These are phyloP conservation scores for Apiospora koreana DNA, from an alignment of 2,329 filamentous ascomycete species.

Conservation along the genomic window DNA sequence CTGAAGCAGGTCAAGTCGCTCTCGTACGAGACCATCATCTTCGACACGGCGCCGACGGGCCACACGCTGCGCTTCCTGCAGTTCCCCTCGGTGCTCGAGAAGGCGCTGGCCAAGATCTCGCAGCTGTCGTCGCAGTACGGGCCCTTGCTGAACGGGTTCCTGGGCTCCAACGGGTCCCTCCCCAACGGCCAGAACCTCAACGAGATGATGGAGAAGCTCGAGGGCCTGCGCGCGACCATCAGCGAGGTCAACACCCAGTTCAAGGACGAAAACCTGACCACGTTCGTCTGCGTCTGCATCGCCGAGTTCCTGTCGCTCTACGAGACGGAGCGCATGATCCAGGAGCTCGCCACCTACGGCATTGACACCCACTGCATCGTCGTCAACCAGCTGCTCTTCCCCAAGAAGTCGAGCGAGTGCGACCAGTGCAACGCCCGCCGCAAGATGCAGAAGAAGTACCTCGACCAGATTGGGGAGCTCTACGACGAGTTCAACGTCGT, in stretches of 20 bases:
- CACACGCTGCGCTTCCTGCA: slow-evolving; percentile 98
- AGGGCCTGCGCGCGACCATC: slow-evolving; percentile 89
- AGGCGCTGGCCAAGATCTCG: slow-evolving; percentile 95
- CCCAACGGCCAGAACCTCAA: slow-evolving; percentile 92
- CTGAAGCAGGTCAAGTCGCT: slow-evolving; percentile 99
- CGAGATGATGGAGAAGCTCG: slow-evolving; percentile 93
- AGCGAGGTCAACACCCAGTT: slow-evolving; percentile 96
- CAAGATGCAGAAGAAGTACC: slow-evolving; percentile 99
- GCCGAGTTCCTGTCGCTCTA: slow-evolving; percentile 95
- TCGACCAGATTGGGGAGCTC: slow-evolving; percentile 97
- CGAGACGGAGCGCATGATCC: slow-evolving; percentile 99
- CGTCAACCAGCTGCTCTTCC: slow-evolving; percentile 96
- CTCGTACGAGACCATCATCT: slow-evolving; percentile 98
- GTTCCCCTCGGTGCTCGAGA: slow-evolving; percentile 97
- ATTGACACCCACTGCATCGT: slow-evolving; percentile 98
- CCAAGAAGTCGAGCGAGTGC: slow-evolving; percentile 79
- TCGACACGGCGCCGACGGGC: slow-evolving; percentile 96
- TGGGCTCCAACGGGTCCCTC: slow-evolving; percentile 73
- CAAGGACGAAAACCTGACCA: slow-evolving; percentile 93
- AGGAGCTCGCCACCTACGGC: slow-evolving; percentile 88
- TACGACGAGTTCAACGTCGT: slow-evolving; percentile 99
- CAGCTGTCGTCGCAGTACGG: slow-evolving; percentile 94
- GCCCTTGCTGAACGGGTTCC: slow-evolving; percentile 89
- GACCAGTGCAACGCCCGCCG: slow-evolving; percentile 93
- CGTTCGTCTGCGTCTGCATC: slow-evolving; percentile 98